A percentile compares a stretch with the other conserved stretches of the same genome.
phyloP scores from a whole-genome alignment of 106 monocot species.

The Phalaenopsis equestris region DNA sequence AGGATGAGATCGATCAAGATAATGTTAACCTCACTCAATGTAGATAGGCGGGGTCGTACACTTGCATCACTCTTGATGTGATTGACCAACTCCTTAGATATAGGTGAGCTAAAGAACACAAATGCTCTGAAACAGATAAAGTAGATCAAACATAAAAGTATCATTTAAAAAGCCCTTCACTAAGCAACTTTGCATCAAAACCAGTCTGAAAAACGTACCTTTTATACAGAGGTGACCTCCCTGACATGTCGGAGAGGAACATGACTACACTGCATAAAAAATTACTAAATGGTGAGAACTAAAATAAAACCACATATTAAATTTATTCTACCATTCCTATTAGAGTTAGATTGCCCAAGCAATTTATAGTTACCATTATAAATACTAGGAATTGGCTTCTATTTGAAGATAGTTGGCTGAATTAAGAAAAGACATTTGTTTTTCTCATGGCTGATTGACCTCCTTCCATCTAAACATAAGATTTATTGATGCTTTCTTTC shows the following conservation, averaged over 20 bases:
- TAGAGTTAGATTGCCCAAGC: too few relatives aligned
- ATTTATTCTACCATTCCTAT: too few relatives aligned
- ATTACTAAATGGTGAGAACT: background rate
- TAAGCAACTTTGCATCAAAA: background rate
- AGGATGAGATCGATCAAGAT: background rate
- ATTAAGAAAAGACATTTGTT: too few relatives aligned
- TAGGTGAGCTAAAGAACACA: conserved; percentile 95
- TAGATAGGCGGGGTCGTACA: conserved; percentile 81
- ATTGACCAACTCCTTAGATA: conserved; percentile 65
- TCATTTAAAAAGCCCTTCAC: background rate
- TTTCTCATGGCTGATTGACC: too few relatives aligned
- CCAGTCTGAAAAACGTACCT: conserved; percentile 46
- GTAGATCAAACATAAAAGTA: background rate
- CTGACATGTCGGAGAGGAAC: conserved; percentile 9
- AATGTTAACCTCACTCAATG: conserved; percentile 83
- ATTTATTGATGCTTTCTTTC: too few relatives aligned
- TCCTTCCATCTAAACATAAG: too few relatives aligned
- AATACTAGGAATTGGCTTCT: too few relatives aligned
- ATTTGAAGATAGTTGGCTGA: too few relatives aligned
- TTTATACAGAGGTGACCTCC: conserved; percentile 38
- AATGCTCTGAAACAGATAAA: conserved; percentile 55
- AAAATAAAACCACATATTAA: background rate
- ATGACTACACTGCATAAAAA: conserved; percentile 9
- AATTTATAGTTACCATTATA: too few relatives aligned
- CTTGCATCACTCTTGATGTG: conserved; percentile 71